Base-by-base conservation (phyloP, 768 basidiomycete species). In the Phaffia tasmanica region DNA sequence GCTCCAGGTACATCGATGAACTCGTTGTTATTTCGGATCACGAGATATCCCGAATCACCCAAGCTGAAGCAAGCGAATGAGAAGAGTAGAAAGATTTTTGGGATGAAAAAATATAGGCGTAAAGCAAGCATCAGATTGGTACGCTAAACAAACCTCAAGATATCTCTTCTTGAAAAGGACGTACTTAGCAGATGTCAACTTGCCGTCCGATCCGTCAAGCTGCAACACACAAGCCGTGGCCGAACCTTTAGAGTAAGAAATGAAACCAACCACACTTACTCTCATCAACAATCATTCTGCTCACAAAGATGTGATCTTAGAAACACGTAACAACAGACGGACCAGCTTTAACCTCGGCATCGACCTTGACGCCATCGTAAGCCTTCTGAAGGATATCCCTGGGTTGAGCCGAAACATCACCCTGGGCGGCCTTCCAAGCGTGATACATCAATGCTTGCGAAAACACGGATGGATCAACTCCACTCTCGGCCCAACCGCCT, bases 391-490 rank as follows among this genome's bases (percentile, higher is more conserved):
- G 65, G 1, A 73, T 55, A 11, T 73, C 71, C 53, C 54, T 30
- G 0, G 74, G 74, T 29, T 9, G 35, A 3, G 48, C 18, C 29
- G 21, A 30, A 18, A 25, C 66, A 16, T 61, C 51, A 18, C 21
- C 49, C 61, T 67, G 32, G 2, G 61, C 47, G 9, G 62, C 67
- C 49, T 63, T 57, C 67, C 67, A 70, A 55, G 75, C 73, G 75
- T 88, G 85, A 76, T 85, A 92, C 87, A 93, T 91, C 60, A 97
- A 79, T 0, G 88, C 83, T 77, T 95, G 92, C 1, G 90, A 85
- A 78, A 93, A 97, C 55, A 93, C 78, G 0, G 89, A 85, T 0
- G 89, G 89, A 76, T 95, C 90, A 62, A 89, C 82, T 19, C 89
- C 87, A 30, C 83, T 82, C 48, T 85, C 83, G 57, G 83, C 81